Evolutionary conservation across 2,329 filamentous ascomycete species (phyloP).

Genomic region (Scedosporium apiospermum): DNA sequence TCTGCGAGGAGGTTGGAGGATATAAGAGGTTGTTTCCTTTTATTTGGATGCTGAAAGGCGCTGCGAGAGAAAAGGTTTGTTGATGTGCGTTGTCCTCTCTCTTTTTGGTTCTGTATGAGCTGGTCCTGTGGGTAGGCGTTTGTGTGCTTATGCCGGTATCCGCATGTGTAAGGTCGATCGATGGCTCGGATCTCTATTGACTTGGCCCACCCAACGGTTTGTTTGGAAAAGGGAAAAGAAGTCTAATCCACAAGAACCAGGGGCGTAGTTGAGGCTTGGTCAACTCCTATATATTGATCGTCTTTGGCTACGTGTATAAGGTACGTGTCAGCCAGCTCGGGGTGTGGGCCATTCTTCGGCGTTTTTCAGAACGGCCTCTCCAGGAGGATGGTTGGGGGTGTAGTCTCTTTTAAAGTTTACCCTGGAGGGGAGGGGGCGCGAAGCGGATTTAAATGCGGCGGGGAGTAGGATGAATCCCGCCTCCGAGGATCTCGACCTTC

Average conservation of each 20-base stretch:
- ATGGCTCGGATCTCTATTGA: neutral
- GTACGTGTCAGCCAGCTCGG: neutral
- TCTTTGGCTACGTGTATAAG: neutral
- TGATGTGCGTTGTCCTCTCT: neutral
- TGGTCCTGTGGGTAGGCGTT: neutral
- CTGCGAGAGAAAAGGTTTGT: neutral
- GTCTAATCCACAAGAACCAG: neutral
- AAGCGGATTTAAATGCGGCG: neutral
- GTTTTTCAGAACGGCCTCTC: neutral
- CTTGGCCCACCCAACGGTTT: neutral
- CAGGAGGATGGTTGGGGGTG: neutral
- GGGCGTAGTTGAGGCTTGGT: neutral
- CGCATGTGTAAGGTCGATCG: neutral
- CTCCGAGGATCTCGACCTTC: neutral
- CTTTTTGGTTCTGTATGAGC: neutral
- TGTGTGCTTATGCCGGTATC: neutral
- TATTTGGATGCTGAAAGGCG: neutral
- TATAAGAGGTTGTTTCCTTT: neutral
- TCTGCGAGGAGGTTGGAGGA: no score
- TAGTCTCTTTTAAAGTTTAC: neutral
- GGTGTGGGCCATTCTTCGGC: neutral
- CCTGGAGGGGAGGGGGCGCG: neutral
- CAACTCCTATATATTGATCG: neutral
- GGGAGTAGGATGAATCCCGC: neutral
- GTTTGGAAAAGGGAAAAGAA: neutral